Conservation (phyloP, 345 rosid species). For the Populus simonii region DNA sequence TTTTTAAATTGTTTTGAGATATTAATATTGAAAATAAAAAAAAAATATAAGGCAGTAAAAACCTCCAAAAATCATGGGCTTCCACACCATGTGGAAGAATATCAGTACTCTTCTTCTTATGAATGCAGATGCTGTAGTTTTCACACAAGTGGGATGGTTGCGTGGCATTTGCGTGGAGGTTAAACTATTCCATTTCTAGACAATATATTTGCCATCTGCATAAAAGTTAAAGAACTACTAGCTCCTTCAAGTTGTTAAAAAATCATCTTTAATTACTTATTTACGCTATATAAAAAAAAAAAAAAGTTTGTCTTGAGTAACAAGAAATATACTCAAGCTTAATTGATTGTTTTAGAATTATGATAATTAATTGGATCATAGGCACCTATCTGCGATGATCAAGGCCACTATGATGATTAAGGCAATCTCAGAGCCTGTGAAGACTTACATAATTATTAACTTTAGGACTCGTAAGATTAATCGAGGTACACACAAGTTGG, state of each 20-base stretch:
- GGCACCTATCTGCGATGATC: too few relatives aligned
- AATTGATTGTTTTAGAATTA: not conserved
- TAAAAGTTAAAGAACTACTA: not conserved
- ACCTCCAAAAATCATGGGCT: constrained; percentile 1
- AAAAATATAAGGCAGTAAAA: too few relatives aligned
- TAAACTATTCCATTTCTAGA: not conserved
- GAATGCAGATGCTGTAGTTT: not conserved
- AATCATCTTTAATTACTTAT: not conserved
- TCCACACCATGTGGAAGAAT: not conserved
- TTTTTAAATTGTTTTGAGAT: too few relatives aligned
- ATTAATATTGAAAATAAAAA: too few relatives aligned
- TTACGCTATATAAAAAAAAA: not conserved
- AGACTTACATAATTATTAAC: accelerated
- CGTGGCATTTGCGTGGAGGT: not conserved
- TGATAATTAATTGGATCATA: too few relatives aligned
- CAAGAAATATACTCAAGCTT: not conserved
- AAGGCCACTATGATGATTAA: too few relatives aligned
- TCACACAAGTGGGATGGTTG: not conserved
- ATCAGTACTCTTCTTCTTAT: not conserved
- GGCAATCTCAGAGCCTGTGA: too few relatives aligned
- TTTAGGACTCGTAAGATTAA: accelerated
- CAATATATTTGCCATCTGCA: not conserved
- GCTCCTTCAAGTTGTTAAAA: not conserved
- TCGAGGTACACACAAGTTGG: accelerated
- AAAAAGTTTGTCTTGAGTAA: not conserved